Conservation (phyloP, 805 yeast genomes). For the Pichia kluyveri region DNA sequence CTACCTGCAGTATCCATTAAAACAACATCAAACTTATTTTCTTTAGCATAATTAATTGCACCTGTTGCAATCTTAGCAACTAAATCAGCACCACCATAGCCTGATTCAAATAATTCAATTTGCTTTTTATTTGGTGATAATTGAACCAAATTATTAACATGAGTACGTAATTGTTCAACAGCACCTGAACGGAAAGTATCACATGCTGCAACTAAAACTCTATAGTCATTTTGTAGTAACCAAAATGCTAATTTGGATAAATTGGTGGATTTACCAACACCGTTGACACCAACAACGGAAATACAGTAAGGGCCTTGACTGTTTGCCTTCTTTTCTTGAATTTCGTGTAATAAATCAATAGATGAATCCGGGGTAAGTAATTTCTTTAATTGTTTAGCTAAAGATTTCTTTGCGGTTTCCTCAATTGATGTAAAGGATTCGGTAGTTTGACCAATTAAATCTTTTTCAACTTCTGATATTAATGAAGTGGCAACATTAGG, state of each 20-base stretch:
- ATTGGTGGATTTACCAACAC: conserved; percentile 96
- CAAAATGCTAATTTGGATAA: conserved; percentile 91
- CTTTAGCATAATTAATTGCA: conserved; percentile 74
- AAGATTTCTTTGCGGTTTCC: conserved; percentile 54
- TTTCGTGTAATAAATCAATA: conserved; percentile 75
- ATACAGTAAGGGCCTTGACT: conserved; percentile 73
- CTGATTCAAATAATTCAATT: conserved; percentile 84
- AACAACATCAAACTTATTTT: conserved; percentile 70
- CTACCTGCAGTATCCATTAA: conserved; percentile 97
- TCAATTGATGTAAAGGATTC: conserved; percentile 67
- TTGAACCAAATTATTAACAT: conserved; percentile 73
- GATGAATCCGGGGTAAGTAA: conserved; percentile 89
- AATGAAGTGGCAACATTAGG: conserved; percentile 76
- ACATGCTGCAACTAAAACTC: conserved; percentile 88
- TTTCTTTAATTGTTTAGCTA: conserved; percentile 59
- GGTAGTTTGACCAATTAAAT: conserved; percentile 64
- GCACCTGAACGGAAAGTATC: conserved; percentile 98
- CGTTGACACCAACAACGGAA: conserved; percentile 95
- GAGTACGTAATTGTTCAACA: conserved; percentile 93
- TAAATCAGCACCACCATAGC: conserved; percentile 92
- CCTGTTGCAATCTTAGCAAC: conserved; percentile 89
- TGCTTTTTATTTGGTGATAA: conserved; percentile 38
- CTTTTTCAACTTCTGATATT: conserved; percentile 59
- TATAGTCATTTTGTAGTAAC: conserved; percentile 83
- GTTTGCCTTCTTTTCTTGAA: conserved; percentile 37